Conservation (phyloP, 192 early-diverging fungal species). For the Coemansia reversa region DNA sequence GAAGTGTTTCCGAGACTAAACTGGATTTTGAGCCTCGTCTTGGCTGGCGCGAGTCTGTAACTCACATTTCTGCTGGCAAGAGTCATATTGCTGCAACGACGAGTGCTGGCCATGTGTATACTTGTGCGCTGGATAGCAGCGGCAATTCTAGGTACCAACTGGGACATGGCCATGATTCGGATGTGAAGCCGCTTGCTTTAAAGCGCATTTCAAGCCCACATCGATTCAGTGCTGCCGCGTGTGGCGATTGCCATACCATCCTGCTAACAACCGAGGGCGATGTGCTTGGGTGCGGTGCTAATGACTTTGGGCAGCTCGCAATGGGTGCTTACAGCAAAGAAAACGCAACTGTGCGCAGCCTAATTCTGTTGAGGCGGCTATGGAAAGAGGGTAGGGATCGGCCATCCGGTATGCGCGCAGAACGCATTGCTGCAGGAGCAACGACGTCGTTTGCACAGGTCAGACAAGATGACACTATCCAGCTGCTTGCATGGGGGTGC, state of each 20-base stretch:
- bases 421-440: constrained; percentile 28
- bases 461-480: constrained; percentile 4
- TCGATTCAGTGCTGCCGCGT: constrained; percentile 21
- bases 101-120: constrained; percentile 34
- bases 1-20: background rate
- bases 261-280: constrained; percentile 34
- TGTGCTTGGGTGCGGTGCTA: constrained; percentile 46
- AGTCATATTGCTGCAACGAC: constrained; percentile 40
- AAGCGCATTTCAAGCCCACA: constrained; percentile 21
- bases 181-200: constrained; percentile 14
- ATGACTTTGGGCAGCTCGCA: constrained; percentile 51
- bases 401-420: constrained; percentile 13
- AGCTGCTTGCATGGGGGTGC: constrained; percentile 31
- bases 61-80: constrained; percentile 32
- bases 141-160: constrained; percentile 35
- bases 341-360: constrained; percentile 24
- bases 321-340: constrained; percentile 24
- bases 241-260: constrained; percentile 37
- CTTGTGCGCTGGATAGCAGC: constrained; percentile 21
- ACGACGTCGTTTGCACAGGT: constrained; percentile 34
- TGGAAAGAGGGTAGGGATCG: constrained; percentile 24
- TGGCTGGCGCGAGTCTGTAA: constrained; percentile 48
- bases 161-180: constrained; percentile 8
- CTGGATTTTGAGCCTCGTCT: constrained; percentile 37
- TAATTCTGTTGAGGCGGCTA: constrained; percentile 20